Percentiles rank a stretch among this genome's conserved stretches.
phyloP scores from a whole-genome alignment of 805 yeast genomes.

The Jamesozyma piceae region DNA sequence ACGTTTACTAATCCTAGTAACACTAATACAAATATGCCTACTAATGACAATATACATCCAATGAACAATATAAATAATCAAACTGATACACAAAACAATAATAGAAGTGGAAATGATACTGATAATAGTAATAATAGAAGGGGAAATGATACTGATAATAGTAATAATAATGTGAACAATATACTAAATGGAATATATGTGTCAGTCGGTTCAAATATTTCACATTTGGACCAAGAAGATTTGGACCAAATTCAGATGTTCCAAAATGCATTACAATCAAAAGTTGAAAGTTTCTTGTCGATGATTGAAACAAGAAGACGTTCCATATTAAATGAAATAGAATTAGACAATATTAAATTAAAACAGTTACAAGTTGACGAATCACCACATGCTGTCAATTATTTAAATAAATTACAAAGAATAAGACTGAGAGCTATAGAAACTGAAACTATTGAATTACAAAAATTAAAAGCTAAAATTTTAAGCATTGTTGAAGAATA shows the following conservation, averaged over 20 bases:
- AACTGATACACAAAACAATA: neutral
- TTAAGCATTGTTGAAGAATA: constrained; percentile 21
- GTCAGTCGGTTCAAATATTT: neutral
- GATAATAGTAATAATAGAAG: neutral
- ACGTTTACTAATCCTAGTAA: too few species aligned
- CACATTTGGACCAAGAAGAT: constrained; percentile 10
- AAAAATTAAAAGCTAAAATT: constrained; percentile 20
- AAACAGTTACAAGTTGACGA: constrained; percentile 13
- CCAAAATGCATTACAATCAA: constrained; percentile 17
- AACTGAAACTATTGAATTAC: constrained; percentile 25
- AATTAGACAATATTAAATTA: constrained; percentile 15
- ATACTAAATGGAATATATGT: neutral
- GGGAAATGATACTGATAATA: neutral
- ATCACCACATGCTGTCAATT: constrained; percentile 14
- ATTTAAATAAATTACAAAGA: constrained; percentile 22
- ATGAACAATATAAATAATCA: neutral
- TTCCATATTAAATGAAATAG: constrained; percentile 18
- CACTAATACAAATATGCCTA: neutral
- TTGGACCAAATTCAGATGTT: constrained; percentile 15
- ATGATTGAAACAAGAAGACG: constrained; percentile 23
- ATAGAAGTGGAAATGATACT: neutral
- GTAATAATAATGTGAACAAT: neutral
- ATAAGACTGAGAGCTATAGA: constrained; percentile 27
- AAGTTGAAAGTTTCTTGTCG: constrained; percentile 18
- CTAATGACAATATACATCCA: neutral